phyloP scores from a whole-genome alignment of 257 asterid species.

The Coffea canephora region DNA sequence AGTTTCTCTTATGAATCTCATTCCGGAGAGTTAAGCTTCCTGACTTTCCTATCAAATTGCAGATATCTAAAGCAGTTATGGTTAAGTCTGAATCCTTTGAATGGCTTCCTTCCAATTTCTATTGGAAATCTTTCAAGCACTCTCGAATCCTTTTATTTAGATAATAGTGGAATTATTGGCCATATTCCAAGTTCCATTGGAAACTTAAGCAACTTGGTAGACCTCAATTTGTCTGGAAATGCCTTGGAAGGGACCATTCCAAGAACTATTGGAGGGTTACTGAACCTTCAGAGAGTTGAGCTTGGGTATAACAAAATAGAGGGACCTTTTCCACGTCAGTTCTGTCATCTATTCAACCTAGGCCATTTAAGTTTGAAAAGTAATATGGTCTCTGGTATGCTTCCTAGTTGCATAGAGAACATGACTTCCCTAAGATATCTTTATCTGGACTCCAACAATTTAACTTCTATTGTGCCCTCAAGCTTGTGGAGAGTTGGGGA shows the following conservation, averaged over 20 bases:
- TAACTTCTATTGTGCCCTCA: not conserved
- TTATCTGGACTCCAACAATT: not conserved
- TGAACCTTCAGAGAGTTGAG: not conserved
- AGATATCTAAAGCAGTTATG: not conserved
- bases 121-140: constrained; percentile 26
- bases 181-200: constrained; percentile 21
- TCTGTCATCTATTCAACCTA: not conserved
- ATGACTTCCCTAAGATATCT: not conserved
- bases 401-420: not conserved
- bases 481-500: constrained; percentile 5
- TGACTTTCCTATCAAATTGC: not conserved
- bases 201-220: not conserved
- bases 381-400: not conserved
- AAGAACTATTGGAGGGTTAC: not conserved
- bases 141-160: not conserved
- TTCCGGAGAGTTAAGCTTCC: not conserved
- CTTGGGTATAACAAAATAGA: not conserved
- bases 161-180: not conserved
- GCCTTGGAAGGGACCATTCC: constrained; percentile 10
- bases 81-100: not conserved
- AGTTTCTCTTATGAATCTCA: not conserved
- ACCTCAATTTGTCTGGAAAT: not conserved
- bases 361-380: not conserved
- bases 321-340: not conserved
- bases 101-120: not conserved